Evolutionary conservation across 2,329 filamentous ascomycete species (phyloP), one percentile per base, ranked within the genome.

Genomic region (Aspergillus oerlinghausenensis): DNA sequence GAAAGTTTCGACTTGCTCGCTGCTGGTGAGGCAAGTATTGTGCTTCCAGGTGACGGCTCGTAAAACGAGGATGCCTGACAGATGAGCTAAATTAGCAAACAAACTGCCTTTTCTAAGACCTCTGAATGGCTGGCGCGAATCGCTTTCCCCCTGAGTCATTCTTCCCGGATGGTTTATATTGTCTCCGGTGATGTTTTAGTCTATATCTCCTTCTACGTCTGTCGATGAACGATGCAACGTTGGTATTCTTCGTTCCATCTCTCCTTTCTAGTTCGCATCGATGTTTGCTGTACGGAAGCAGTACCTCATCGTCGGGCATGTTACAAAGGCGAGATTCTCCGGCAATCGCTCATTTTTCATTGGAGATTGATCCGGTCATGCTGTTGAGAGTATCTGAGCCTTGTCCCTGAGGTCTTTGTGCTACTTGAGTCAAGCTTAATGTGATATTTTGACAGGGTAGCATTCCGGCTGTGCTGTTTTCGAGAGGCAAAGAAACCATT

Each of bases 1-100:
- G 77, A 79, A 60, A 79, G 77, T 61, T 79, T 79, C 65, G 77
- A 79, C 67, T 64, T 77, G 58, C 64, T 78, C 53, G 72, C 73
- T 4, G 69, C 69, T 52, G 75, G 75, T 4, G 76, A 79, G 65
- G 76, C 76, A 50, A 79, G 76, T 59, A 69, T 77, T 49, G 45
- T 74, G 43, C 65, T 73, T 58, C 65, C 67, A 57, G 61, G 62
- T 43, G 54, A 50, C 42, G 52, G 42, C 53, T 56, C 47, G 52
- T 60, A 50, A 54, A 40, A 19, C 28, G 11, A 35, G 38, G 19
- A 49, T 50, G 35, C 32, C 53, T 50, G 43, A 49, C 40, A 32
- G 45, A 43, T 29, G 38, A 49, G 43, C 47, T 29, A 50, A 40
- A 52, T 43, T 58, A 60, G 58, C 56, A 63, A 63, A 60, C 55